Evolutionary conservation across 768 basidiomycete species (phyloP).

Genomic region (Holtermanniella nyarrowii): DNA sequence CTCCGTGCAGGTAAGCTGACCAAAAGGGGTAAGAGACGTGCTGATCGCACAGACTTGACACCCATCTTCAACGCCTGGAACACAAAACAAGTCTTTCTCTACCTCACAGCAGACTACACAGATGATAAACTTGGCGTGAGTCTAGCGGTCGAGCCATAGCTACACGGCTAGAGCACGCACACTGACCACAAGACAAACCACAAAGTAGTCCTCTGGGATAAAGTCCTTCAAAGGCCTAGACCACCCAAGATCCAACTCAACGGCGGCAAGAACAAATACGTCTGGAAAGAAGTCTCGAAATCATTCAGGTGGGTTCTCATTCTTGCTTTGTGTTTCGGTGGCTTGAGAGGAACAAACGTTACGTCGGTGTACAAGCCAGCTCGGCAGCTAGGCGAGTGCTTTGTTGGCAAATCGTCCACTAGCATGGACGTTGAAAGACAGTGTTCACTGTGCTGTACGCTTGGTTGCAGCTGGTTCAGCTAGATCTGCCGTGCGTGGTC

Average conservation of each 20-base stretch:
- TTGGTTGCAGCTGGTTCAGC: too few species aligned
- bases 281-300: conserved; percentile 30
- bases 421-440: too few species aligned
- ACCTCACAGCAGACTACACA: conserved; percentile 24
- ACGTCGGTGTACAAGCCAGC: too few species aligned
- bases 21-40: too few species aligned
- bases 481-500: too few species aligned
- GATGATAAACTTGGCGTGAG: conserved; percentile 7
- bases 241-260: conserved; percentile 8
- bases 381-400: too few species aligned
- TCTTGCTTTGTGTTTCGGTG: background rate
- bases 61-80: conserved; percentile 33
- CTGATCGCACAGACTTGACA: conserved; percentile 13
- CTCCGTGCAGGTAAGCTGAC: conserved; percentile 12
- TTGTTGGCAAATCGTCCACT: too few species aligned
- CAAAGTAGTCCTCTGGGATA: conserved; percentile 33
- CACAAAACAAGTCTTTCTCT: conserved; percentile 34
- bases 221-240: conserved; percentile 13
- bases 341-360: too few species aligned
- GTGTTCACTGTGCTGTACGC: too few species aligned
- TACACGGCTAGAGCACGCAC: background rate
- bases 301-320: conserved; percentile 24
- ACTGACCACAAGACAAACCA: conserved; percentile 3
- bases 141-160: background rate
- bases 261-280: conserved; percentile 32